Conservation (phyloP, 345 rosid genomes). For the Gossypium stocksii region DNA sequence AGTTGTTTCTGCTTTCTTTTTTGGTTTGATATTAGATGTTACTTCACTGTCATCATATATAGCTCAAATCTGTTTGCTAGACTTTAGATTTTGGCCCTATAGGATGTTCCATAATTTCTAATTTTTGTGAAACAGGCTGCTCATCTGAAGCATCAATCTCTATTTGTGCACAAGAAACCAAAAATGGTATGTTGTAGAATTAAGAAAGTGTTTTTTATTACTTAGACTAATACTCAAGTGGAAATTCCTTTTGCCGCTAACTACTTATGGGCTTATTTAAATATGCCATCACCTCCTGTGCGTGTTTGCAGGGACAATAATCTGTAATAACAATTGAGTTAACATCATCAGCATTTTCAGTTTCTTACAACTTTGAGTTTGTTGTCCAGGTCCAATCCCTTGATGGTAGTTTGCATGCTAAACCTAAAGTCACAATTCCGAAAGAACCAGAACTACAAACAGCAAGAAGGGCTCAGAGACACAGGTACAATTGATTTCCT, state of each 20-base stretch:
- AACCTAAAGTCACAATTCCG: constrained; percentile 45
- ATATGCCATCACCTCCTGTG: not conserved
- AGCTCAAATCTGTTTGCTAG: constrained; percentile 4
- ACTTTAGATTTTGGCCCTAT: not conserved
- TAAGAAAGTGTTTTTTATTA: not conserved
- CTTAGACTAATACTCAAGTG: not conserved
- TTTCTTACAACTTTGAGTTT: constrained; percentile 11
- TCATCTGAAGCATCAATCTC: constrained; percentile 52
- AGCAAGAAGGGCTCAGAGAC: constrained; percentile 46
- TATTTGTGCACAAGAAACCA: constrained; percentile 49
- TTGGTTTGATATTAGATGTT: not conserved
- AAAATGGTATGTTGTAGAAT: constrained; percentile 28
- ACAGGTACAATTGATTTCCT: constrained; percentile 27
- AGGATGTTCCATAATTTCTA: not conserved
- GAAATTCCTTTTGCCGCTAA: not conserved
- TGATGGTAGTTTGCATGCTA: constrained; percentile 20
- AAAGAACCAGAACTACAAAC: constrained; percentile 59
- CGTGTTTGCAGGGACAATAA: not conserved
- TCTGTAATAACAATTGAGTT: not conserved
- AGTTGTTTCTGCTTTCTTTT: not conserved
- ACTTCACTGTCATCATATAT: not conserved
- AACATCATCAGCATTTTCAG: not conserved
- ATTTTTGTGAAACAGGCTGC: constrained; percentile 44
- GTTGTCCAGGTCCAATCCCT: constrained; percentile 25
- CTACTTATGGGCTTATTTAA: not conserved